phyloP scores from a whole-genome alignment of 352 stramenopile genomes.

The Phytophthora sojae region DNA sequence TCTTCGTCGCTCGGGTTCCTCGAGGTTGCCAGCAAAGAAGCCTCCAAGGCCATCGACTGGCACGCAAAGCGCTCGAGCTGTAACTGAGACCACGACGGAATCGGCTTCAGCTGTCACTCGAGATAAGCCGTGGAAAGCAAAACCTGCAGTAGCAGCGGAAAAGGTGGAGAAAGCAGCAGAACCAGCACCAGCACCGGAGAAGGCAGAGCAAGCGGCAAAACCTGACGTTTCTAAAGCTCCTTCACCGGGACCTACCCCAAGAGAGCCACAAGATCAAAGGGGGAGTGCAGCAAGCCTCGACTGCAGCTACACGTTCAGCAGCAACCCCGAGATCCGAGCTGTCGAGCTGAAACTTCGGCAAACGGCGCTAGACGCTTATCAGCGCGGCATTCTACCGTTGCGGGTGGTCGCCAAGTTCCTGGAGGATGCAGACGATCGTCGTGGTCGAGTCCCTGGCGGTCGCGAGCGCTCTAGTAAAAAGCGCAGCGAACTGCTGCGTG shows the following conservation, averaged over 20 bases:
- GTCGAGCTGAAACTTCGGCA: conserved; percentile 89
- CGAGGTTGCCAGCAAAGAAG: conserved; percentile 16
- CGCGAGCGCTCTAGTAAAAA: conserved; percentile 14
- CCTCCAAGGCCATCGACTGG: conserved; percentile 10
- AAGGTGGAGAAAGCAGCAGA: not conserved
- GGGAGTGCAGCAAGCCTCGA: conserved; percentile 35
- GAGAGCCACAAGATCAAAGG: not conserved
- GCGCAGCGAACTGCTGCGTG: conserved; percentile 68
- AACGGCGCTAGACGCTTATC: conserved; percentile 72
- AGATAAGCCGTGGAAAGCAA: conserved; percentile 17
- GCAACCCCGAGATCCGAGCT: conserved; percentile 79
- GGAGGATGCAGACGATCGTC: conserved; percentile 47
- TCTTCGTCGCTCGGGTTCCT: conserved; percentile 21
- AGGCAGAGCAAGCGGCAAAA: not conserved
- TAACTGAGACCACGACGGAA: conserved; percentile 1
- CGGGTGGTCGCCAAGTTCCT: conserved; percentile 77
- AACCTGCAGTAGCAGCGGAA: not conserved
- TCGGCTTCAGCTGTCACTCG: conserved; percentile 1
- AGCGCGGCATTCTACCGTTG: conserved; percentile 74
- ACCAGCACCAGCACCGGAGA: not conserved
- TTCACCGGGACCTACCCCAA: not conserved
- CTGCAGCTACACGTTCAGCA: conserved; percentile 86
- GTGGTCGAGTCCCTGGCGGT: conserved; percentile 24
- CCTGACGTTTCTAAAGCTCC: not conserved
- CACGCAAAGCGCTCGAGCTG: conserved; percentile 25